Base-by-base conservation (phyloP, 768 basidiomycete genomes). In the Lactifluus rugatus region DNA sequence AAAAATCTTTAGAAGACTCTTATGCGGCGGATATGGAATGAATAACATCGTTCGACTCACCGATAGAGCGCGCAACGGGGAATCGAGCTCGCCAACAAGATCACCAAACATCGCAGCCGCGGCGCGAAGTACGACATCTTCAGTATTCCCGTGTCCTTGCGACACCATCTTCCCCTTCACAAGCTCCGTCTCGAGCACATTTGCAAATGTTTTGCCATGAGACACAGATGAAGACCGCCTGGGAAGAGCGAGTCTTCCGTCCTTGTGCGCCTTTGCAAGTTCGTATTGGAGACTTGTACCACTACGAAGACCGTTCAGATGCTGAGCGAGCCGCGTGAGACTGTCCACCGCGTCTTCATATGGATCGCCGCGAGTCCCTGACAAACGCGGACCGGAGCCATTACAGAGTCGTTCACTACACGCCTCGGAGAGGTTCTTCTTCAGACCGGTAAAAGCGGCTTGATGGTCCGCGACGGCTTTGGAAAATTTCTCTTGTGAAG, bases 291-390 rank as follows among this genome's bases (percentile, higher is more conserved):
- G 70, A 34, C 81, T 78, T 7, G 87, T 91, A 1, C 93, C 89
- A 57, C 88, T 84, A 48, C 95, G 73, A 58, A 98, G 74, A 25
- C 95, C 93, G 56, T 87, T 93, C 39, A 99, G 72, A 73, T 98
- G 94, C 67, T 99, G 95, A 1, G 91, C 96, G 5, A 99, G 80
- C 17, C 93, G 76, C 58, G 89, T 94, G 65, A 99, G 75, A 65
- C 85, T 86, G 58, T 84, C 84, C 11, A 97, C 87, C 0, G 89
- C 88, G 61, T 93, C 90, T 62, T 89, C 88, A 58, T 94, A 95
- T 0, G 88, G 84, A 53, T 75, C 74, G 50, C 81, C 72, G 0
- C 73, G 16, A 5, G 72, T 44, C 11, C 45, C 28, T 6, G 50
- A 32, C 14, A 28, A 31, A 17, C 39, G 49, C 7, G n/a, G 14